Conservation (phyloP, 169 alveolate species). For the Perkinsus chesapeaki region DNA sequence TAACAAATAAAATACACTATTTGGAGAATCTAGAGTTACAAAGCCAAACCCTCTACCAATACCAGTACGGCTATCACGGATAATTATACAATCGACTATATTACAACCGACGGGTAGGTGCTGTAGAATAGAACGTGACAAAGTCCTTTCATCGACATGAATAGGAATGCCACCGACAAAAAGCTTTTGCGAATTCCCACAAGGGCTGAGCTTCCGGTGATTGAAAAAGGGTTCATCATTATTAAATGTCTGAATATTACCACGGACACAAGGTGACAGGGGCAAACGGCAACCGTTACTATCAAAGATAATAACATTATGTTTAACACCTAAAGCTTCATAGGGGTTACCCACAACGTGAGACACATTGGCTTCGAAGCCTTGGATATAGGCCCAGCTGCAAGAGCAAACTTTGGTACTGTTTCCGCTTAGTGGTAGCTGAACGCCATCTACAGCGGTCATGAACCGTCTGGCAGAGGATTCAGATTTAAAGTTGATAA, state of each 20-base stretch:
- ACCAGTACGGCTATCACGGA: not conserved
- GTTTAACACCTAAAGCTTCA: not conserved
- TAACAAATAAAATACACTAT: not conserved
- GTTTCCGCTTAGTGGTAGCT: not conserved
- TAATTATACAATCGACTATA: not conserved
- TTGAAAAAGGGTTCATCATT: too few relatives aligned
- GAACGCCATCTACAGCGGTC: not conserved
- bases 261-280: not conserved
- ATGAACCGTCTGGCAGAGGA: not conserved
- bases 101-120: too few relatives aligned
- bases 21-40: not conserved
- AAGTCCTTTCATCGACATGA: not conserved
- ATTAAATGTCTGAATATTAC: not conserved
- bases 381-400: not conserved
- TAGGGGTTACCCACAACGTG: not conserved
- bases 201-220: not conserved
- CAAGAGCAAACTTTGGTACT: not conserved
- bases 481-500: not conserved
- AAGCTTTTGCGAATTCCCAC: not conserved
- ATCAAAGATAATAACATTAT: not conserved
- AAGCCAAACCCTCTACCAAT: not conserved
- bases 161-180: not conserved
- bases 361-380: not conserved
- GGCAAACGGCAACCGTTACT: not conserved
- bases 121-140: not conserved